Evolutionary conservation across 2,329 filamentous ascomycete species (phyloP), one percentile per base, ranked within the genome.

Genomic region (Pestalotiopsis sp.): DNA sequence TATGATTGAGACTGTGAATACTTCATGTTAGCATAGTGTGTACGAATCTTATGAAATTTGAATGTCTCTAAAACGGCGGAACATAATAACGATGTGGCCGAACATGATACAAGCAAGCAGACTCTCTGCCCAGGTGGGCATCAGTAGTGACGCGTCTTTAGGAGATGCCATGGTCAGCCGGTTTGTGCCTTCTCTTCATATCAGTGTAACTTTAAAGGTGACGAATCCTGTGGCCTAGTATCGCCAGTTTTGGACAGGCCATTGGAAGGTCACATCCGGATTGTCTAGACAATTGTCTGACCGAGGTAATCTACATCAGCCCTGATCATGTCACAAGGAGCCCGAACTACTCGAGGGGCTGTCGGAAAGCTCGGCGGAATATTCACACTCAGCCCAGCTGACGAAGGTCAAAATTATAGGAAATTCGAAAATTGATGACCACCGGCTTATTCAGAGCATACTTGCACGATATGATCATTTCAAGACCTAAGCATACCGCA

Each of bases 1-100:
- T 74, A 73, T 31, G 71, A 71, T 6, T 74, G 62, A 65, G 13
- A 13, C 9, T 36, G 31, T 5, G 17, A 63, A 5, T 7, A 25
- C 11, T 17, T 36, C 7, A 9, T 36, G 31, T 36, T 36, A 36
- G 31, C 7, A 36, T 7, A 36, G 31, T 36, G 31, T 36, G 31
- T 36, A 36, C 7, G 7, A 36, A 36, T 36, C 7, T 36, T 9
- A 9, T 9, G 31, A 36, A 36, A 9, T 9, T 36, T 36, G 6
- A 9, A 36, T 36, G 31, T 36, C 31, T 36, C 31, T 9, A 36
- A 36, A 36, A 27, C 27, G 7, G 31, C 31, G 31, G 7, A 36
- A 9, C 27, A 27, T 27, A 5, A 27, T 27, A 5, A 27, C 27
- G 27, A 27, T 36, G 31, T 9, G 2, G 9, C 31, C 7, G 31